Evolutionary conservation across 1,284 basidiomycete genomes (phyloP), one percentile per base, ranked within the genome.

Genomic region (Puccinia triticina): DNA sequence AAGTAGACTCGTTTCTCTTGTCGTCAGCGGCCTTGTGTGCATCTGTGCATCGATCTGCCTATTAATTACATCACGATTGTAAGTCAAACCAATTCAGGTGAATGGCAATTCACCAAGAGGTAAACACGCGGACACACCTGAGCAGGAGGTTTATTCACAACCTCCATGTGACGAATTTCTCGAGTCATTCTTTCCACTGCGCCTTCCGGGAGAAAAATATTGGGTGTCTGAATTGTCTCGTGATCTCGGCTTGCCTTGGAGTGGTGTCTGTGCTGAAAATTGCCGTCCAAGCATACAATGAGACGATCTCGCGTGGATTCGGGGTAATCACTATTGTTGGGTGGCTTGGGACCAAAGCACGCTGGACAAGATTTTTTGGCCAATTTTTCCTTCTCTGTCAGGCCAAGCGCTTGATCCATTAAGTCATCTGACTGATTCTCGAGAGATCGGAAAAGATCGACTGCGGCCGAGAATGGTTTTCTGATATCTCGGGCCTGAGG

Each of bases 1-100:
- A 73, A 3, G 71, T 73, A 23, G 71, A 73, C 2, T 46, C 40
- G 29, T 53, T 73, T 26, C 71, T 43, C 46, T 46, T 50, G 29
- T 73, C 43, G 26, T 73, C 32, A 48, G 71, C 71, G n/a, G 71
- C 48, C 32, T 29, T 74, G 46, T 74, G 71, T 34, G 53, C 53
- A 40, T 74, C 26, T 5, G 71, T 34, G 37, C 71, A 74, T 34
- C 48, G 21, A 74, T 74, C 46, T 5, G 37, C 64, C 64, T 66
- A 23, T 34, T 18, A 5, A 64, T 64, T 2, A 2, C 14, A 64
- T 5, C 26, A 11, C 29, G 4, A 64, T n/a, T n/a, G n/a, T n/a
- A n/a, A n/a, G 34, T 64, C 8, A 26, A 18, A 64, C 5, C 26
- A 61, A 29, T 61, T 26, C 55, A 59, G 43, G 14, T 46, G 14